Base-by-base conservation (phyloP, 768 basidiomycete genomes). In the Tylopilus felleus region DNA sequence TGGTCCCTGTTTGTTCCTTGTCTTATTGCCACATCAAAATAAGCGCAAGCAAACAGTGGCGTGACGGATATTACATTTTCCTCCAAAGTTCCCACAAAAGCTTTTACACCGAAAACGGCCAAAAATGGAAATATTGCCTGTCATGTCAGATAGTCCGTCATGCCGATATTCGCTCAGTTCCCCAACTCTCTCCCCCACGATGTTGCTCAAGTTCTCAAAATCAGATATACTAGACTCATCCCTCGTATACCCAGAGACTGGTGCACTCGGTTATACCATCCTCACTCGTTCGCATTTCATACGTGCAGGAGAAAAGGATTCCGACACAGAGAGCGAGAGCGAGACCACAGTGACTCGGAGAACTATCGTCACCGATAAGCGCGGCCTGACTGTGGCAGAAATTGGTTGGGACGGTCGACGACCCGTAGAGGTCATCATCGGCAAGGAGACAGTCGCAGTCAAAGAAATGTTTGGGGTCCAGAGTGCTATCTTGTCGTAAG, bases 171-270 rank as follows among this genome's bases (percentile, higher is more conserved):
- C 4, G 21, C n/a, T 49, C 44, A n/a, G n/a, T 29, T 33, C 8
- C 17, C 21, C 25, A n/a, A 31, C 47, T 49, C 44, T 35, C 21
- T 47, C 39, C 36, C 47, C 58, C 38, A 53, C 52, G 41, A 84
- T 83, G 82, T 66, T 84, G 29, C 75, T 84, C 65, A 82, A 77
- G 74, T 83, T 84, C 65, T 78, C 81, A 39, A 73, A 78, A 29
- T 65, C 77, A 16, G 82, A 84, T 57, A 80, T 85, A 66, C 76
- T 85, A 38, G 80, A 84, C 62, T 78, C 79, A 2, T 57, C 73
- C 16, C 80, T 85, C 40, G 63, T 82, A 57, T 76, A 81, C 59
- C 77, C 81, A 4, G 70, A 75, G n/a, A 79, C 82, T 13, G 77
- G 81, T 35, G 62, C 73, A 42, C 65, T 73, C 12, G 75, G 74